Conservation (phyloP, 108 stramenopile genomes). For the Skeletonema marinoi region DNA sequence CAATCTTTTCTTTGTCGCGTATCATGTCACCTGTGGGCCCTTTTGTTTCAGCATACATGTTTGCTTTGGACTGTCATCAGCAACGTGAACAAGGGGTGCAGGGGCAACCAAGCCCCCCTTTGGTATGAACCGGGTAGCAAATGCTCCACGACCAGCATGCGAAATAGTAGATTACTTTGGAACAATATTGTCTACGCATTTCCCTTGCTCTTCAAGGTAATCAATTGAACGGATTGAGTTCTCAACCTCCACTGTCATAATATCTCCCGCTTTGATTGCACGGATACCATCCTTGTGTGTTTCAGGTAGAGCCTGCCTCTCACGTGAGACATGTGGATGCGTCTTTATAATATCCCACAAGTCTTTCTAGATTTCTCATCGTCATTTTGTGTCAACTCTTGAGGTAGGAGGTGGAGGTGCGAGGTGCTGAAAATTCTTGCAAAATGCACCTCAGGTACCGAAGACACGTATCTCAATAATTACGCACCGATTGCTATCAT, state of each 20-base stretch:
- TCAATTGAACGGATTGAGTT: conserved; percentile 45
- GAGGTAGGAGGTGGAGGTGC: no score
- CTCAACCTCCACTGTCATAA: conserved; percentile 44
- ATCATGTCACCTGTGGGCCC: conserved; percentile 33
- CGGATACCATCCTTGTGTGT: conserved; percentile 42
- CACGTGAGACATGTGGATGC: conserved; percentile 40
- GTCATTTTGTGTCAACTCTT: no score
- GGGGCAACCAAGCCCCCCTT: conserved; percentile 65
- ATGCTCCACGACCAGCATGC: conserved; percentile 60
- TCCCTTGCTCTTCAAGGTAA: conserved; percentile 71
- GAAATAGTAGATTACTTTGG: conserved; percentile 20
- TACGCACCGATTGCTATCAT: no score
- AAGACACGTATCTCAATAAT: no score
- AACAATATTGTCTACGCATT: conserved; percentile 77
- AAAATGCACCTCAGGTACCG: no score
- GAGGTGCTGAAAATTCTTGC: no score
- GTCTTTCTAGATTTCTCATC: no score
- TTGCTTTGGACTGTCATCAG: conserved; percentile 46
- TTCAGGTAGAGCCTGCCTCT: conserved; percentile 45
- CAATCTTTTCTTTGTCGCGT: conserved; percentile 29
- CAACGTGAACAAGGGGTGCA: conserved; percentile 69
- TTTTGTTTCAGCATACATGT: conserved; percentile 48
- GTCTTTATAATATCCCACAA: conserved; percentile 48
- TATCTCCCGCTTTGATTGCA: conserved; percentile 40
- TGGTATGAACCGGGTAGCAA: conserved; percentile 68